phyloP scores from a whole-genome alignment of 2,329 filamentous ascomycete species.

The Claviceps citrina region DNA sequence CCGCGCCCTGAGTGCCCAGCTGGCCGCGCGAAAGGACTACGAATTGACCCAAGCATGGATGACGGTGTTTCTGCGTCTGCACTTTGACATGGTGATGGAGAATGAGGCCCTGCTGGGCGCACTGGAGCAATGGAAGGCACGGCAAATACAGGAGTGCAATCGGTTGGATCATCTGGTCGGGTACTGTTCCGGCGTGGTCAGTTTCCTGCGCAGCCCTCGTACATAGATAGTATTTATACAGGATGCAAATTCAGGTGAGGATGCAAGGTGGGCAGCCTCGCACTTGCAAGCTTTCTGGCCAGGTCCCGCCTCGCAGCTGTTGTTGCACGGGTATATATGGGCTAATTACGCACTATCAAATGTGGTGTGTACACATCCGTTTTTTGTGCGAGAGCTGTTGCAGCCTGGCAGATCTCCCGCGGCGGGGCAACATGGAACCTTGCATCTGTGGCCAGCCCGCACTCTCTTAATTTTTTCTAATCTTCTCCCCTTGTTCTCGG shows the following conservation, averaged over 20 bases:
- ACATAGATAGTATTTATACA: background rate
- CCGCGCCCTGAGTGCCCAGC: constrained; percentile 55
- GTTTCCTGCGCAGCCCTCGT: constrained; percentile 55
- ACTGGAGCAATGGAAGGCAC: constrained; percentile 53
- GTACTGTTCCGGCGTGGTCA: constrained; percentile 74
- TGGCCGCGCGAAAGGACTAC: constrained; percentile 63
- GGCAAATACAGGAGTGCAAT: constrained; percentile 55
- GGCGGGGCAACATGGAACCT: too few relatives aligned
- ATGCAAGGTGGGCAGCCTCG: too few relatives aligned
- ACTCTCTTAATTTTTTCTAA: background rate
- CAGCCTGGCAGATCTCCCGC: too few relatives aligned
- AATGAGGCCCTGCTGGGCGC: constrained; percentile 38
- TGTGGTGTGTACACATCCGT: too few relatives aligned
- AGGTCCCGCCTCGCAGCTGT: too few relatives aligned
- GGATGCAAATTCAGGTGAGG: too few relatives aligned
- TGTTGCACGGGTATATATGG: too few relatives aligned
- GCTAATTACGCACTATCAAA: too few relatives aligned
- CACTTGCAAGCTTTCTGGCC: too few relatives aligned
- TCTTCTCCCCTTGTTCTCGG: background rate
- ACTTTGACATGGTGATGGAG: constrained; percentile 43
- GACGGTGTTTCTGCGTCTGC: constrained; percentile 76
- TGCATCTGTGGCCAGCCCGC: background rate
- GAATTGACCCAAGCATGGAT: constrained; percentile 96
- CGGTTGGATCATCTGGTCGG: constrained; percentile 65
- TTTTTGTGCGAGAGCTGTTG: too few relatives aligned